Conservation (phyloP, 2,329 filamentous ascomycete species). For the Penicillium italicum region DNA sequence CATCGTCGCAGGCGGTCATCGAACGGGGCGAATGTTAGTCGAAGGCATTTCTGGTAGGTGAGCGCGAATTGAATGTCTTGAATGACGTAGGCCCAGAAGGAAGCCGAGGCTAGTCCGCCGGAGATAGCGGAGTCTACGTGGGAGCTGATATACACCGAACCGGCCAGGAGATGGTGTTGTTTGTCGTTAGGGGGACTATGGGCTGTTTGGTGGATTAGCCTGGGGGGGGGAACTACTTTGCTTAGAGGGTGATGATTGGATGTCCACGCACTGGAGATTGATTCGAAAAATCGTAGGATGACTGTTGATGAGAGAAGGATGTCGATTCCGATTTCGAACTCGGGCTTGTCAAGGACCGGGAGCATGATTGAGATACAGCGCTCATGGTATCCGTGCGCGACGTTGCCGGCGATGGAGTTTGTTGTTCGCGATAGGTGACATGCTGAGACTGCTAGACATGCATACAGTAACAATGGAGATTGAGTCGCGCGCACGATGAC, state of each 20-base stretch:
- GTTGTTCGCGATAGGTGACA: slow-evolving; percentile 34
- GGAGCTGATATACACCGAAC: slow-evolving; percentile 36
- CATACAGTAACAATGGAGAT: slow-evolving; percentile 32
- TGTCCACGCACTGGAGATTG: slow-evolving; percentile 32
- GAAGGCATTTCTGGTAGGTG: slow-evolving; percentile 32
- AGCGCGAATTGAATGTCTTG: slow-evolving; percentile 37
- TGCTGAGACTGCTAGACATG: slow-evolving; percentile 34
- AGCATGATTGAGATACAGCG: slow-evolving; percentile 36
- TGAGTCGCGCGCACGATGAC: slow-evolving; percentile 32
- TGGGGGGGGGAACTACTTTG: neutral
- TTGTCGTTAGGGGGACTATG: slow-evolving; percentile 33
- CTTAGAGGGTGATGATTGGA: neutral
- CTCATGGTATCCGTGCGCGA: slow-evolving; percentile 35
- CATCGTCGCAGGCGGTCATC: slow-evolving; percentile 28
- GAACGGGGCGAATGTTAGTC: slow-evolving; percentile 31
- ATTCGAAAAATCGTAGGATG: slow-evolving; percentile 36
- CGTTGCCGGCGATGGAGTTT: slow-evolving; percentile 26
- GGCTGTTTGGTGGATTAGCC: slow-evolving; percentile 18
- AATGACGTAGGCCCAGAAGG: slow-evolving; percentile 37
- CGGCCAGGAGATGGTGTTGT: slow-evolving; percentile 35
- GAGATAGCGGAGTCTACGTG: slow-evolving; percentile 34
- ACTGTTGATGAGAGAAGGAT: slow-evolving; percentile 35
- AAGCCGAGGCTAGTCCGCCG: slow-evolving; percentile 32
- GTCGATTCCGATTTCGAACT: slow-evolving; percentile 32
- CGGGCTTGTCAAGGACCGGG: slow-evolving; percentile 30